Percentiles rank a stretch among this genome's conserved stretches.
Evolutionary conservation across 2,329 filamentous ascomycete genomes (phyloP).

Genomic region (Volutella citrinella): DNA sequence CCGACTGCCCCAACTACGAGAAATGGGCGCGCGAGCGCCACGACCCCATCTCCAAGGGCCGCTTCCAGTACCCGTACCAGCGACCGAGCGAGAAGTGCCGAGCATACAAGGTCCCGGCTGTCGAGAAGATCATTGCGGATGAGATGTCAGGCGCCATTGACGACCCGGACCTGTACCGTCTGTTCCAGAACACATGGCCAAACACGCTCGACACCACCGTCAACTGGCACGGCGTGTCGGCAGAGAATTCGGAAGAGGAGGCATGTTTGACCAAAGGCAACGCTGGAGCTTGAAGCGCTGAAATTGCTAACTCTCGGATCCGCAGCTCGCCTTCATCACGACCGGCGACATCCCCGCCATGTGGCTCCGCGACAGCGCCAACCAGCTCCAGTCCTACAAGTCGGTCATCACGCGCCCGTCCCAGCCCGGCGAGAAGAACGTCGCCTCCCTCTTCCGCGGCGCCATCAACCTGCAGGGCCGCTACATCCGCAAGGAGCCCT

Average conservation of each 20-base stretch:
- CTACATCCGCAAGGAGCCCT: conserved; percentile 68
- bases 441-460: conserved; percentile 69
- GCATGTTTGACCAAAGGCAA: too few relatives aligned
- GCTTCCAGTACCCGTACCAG: conserved; percentile 74
- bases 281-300: too few relatives aligned
- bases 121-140: conserved; percentile 68
- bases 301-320: too few relatives aligned
- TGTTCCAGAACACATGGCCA: conserved; percentile 72
- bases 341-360: conserved; percentile 90
- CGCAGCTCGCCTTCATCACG: conserved; percentile 70
- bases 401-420: conserved; percentile 55
- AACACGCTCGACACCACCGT: conserved; percentile 75
- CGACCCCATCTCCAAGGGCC: conserved; percentile 72
- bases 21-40: conserved; percentile 43
- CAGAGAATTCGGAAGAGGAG: conserved; percentile 59
- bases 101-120: conserved; percentile 72
- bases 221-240: conserved; percentile 61
- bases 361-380: conserved; percentile 86
- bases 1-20: conserved; percentile 34
- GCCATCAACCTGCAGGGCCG: conserved; percentile 74
- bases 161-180: conserved; percentile 70
- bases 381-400: conserved; percentile 74
- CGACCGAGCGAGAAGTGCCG: conserved; percentile 73
- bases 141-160: conserved; percentile 66
- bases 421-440: conserved; percentile 44